Conservation (phyloP, 1,284 basidiomycete species). For the Volvariella surrecta region DNA sequence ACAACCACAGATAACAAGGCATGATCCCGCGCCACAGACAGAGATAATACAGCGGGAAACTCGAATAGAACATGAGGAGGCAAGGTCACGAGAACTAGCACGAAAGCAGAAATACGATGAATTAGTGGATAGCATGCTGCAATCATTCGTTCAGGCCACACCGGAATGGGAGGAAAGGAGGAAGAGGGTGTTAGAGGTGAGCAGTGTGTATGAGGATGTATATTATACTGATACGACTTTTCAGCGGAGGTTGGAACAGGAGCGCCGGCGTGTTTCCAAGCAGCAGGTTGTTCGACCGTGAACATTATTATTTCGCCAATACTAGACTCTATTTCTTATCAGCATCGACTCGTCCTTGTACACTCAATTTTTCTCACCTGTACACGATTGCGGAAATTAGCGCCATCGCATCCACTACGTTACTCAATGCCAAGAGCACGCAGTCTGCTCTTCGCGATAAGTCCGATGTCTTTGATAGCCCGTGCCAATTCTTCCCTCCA, state of each 20-base stretch:
- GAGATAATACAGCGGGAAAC: too few species aligned
- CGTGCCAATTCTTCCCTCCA: conserved; percentile 65
- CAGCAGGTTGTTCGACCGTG: neutral
- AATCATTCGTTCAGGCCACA: conserved; percentile 41
- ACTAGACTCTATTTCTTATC: neutral
- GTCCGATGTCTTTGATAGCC: conserved; percentile 66
- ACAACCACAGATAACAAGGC: too few species aligned
- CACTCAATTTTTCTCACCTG: neutral
- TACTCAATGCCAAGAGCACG: conserved; percentile 28
- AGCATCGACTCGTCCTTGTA: conserved; percentile 7
- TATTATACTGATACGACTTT: neutral
- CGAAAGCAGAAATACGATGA: conserved; percentile 16
- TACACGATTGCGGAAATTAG: neutral
- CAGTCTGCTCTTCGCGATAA: conserved; percentile 67
- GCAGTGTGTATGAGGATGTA: neutral
- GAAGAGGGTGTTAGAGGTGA: conserved; percentile 28
- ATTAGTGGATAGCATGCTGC: conserved; percentile 23
- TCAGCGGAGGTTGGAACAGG: conserved; percentile 13
- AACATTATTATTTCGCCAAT: neutral
- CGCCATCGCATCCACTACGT: conserved; percentile 7
- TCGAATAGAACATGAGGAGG: too few species aligned
- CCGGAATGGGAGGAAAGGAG: conserved; percentile 58
- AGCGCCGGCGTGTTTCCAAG: conserved; percentile 3
- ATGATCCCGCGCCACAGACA: too few species aligned
- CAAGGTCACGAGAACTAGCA: neutral